Evolutionary conservation across 2,329 filamentous ascomycete species (phyloP).

Genomic region (Talaromyces sp.): DNA sequence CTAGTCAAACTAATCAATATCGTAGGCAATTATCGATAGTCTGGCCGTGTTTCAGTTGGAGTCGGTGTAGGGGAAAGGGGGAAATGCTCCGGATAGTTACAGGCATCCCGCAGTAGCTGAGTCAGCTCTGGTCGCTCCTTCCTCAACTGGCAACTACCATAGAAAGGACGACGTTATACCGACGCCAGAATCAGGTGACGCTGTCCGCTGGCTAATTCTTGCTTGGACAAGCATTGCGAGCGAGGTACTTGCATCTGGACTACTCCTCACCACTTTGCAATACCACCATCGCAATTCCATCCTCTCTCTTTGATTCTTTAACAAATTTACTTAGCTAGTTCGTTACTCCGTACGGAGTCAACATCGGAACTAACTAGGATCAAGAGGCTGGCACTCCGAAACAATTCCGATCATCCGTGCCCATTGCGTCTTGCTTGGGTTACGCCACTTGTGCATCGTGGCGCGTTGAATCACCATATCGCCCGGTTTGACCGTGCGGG

Average conservation of each 20-base stretch:
- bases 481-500: conserved; percentile 42
- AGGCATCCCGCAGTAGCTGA: not conserved
- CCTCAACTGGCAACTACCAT: not conserved
- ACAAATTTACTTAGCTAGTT: not conserved
- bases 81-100: not conserved
- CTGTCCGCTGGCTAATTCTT: not conserved
- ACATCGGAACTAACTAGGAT: not conserved
- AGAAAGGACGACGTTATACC: not conserved
- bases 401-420: conserved; percentile 38
- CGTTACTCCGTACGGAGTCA: no score
- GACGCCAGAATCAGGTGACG: not conserved
- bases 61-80: not conserved
- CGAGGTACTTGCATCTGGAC: no score
- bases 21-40: not conserved
- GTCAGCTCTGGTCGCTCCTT: not conserved
- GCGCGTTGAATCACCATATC: conserved; percentile 54
- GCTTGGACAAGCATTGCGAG: no score
- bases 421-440: conserved; percentile 45
- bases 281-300: not conserved
- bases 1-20: not conserved
- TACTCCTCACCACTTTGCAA: not conserved
- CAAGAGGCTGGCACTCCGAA: not conserved
- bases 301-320: not conserved
- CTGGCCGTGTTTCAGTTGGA: not conserved
- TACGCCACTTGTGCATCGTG: conserved; percentile 53